Percentiles rank a stretch among this genome's conserved stretches.
These are phyloP conservation scores for Suillus clintonianus DNA, from an alignment of 768 basidiomycete species.

Conservation along the genomic window DNA sequence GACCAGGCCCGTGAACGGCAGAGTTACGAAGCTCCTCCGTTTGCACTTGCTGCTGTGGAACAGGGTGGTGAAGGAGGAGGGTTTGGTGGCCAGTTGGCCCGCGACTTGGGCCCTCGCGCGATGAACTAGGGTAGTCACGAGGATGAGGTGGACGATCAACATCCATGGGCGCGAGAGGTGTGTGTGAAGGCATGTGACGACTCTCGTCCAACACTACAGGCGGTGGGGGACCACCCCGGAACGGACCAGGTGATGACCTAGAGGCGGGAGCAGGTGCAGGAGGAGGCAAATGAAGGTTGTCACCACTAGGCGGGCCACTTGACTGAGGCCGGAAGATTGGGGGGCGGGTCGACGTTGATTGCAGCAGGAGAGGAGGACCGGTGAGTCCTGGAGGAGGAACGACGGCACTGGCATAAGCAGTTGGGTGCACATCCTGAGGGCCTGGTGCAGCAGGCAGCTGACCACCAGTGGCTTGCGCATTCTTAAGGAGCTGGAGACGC, in stretches of 20 bases:
- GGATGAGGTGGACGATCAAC: slow-evolving; percentile 59
- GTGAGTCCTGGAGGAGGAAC: slow-evolving; percentile 69
- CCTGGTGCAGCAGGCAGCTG: slow-evolving; percentile 85
- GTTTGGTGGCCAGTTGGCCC: slow-evolving; percentile 59
- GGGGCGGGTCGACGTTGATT: slow-evolving; percentile 45
- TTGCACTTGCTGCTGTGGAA: slow-evolving; percentile 58
- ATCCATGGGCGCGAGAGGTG: slow-evolving; percentile 78
- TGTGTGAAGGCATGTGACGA: slow-evolving; percentile 66
- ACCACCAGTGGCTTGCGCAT: slow-evolving; percentile 73
- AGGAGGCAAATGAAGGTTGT: slow-evolving; percentile 53
- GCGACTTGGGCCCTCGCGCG: slow-evolving; percentile 46
- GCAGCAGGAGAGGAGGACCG: slow-evolving; percentile 67
- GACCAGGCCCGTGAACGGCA: slow-evolving; percentile 37
- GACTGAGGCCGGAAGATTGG: slow-evolving; percentile 69
- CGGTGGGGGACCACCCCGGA: slow-evolving; percentile 81
- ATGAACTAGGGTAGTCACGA: slow-evolving; percentile 56
- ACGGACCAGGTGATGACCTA: slow-evolving; percentile 69
- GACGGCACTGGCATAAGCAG: slow-evolving; percentile 83
- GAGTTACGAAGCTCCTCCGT: slow-evolving; percentile 52
- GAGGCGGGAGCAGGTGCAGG: slow-evolving; percentile 51
- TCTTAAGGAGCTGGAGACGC: slow-evolving; percentile 75
- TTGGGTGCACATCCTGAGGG: slow-evolving; percentile 95
- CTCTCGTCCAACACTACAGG: slow-evolving; percentile 78
- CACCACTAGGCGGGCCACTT: slow-evolving; percentile 49
- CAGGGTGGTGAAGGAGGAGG: slow-evolving; percentile 67